Conservation (phyloP, 2,329 filamentous ascomycete genomes). For the Diplodia intermedia region DNA sequence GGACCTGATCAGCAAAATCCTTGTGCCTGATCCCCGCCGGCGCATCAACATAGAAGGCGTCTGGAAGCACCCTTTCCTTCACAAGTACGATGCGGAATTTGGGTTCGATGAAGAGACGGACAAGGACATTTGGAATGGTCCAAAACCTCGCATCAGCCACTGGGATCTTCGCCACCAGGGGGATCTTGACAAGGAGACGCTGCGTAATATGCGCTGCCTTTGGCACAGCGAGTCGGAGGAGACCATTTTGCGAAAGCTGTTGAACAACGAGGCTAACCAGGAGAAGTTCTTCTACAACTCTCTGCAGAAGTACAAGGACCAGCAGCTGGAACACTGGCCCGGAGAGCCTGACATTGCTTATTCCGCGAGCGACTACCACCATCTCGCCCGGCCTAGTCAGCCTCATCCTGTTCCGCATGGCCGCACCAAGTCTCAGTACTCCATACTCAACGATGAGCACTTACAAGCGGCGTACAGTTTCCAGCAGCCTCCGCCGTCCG, state of each 20-base stretch:
- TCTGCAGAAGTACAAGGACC: slow-evolving; percentile 79
- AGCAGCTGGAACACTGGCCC: slow-evolving; percentile 83
- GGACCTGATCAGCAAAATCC: slow-evolving; percentile 79
- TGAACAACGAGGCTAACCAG: slow-evolving; percentile 70
- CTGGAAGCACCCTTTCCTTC: slow-evolving; percentile 85
- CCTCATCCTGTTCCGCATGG: slow-evolving; percentile 40
- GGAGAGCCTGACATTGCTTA: slow-evolving; percentile 75
- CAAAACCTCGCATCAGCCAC: slow-evolving; percentile 64
- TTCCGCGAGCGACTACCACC: slow-evolving; percentile 87
- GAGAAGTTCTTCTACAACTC: slow-evolving; percentile 94
- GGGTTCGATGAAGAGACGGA: slow-evolving; percentile 66
- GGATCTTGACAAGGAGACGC: slow-evolving; percentile 79
- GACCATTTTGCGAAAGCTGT: slow-evolving; percentile 72
- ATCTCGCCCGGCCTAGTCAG: slow-evolving; percentile 40
- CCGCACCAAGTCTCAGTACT: slow-evolving; percentile 62
- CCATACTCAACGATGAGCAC: slow-evolving; percentile 63
- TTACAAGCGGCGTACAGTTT: slow-evolving; percentile 58
- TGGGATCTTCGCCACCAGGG: slow-evolving; percentile 67
- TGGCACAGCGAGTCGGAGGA: slow-evolving; percentile 87
- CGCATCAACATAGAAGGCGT: slow-evolving; percentile 83
- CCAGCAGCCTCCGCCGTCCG: slow-evolving; percentile 57
- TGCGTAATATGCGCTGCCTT: slow-evolving; percentile 85
- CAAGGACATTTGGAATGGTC: slow-evolving; percentile 61
- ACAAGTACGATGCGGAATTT: slow-evolving; percentile 76
- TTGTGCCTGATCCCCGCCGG: slow-evolving; percentile 77